Base-by-base conservation (phyloP, 202 grass and related monocot genomes). In the Panicum hallii region DNA sequence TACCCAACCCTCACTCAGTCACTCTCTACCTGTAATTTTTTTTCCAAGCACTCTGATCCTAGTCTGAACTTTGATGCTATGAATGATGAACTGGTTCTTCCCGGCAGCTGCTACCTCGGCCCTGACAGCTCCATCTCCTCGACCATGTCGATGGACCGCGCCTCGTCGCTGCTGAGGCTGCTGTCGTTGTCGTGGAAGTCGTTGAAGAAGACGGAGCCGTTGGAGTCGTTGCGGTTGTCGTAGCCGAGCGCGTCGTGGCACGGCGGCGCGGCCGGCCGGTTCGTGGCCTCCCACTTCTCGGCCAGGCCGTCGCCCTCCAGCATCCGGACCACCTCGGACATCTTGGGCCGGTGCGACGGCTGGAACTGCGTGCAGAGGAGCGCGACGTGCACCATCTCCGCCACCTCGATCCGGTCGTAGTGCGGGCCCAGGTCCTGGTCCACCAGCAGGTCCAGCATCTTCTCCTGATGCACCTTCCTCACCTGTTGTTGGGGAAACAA, bases 291-390 rank as follows among this genome's bases (percentile, higher is more conserved):
- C 95, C 95, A 98, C 83, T 95, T 95, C 49, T 93, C 95, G 34
- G 93, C 95, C 2, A 98, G 95, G 43, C 95, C 95, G 49, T 98
- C 95, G 46, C 95, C 93, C 64, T 95, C 93, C 49, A 98, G 88
- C 95, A 98, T 98, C 72, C 95, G 79, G 26, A 98, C 86, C 52
- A 98, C 93, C 76, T 98, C 95, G 14, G 93, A 92, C 95, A 98
- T 98, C 89, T 85, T 93, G 5, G 95, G 95, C 4, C 96, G 93
- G 72, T 95, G 91, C 2, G 91, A 86, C 30, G 91, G 96, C 76
- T 90, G 89, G 78, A 89, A 95, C 75, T 95, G 93, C 0, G 96
- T 98, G 91, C 93, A 98, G 20, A 95, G 88, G 57, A 98, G 91
- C 17, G 96, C 93, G 4, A 98, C 93, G 13, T 94, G 96, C 70